Base-by-base conservation (phyloP, 345 rosid species). In the Euphorbia tirucalli region DNA sequence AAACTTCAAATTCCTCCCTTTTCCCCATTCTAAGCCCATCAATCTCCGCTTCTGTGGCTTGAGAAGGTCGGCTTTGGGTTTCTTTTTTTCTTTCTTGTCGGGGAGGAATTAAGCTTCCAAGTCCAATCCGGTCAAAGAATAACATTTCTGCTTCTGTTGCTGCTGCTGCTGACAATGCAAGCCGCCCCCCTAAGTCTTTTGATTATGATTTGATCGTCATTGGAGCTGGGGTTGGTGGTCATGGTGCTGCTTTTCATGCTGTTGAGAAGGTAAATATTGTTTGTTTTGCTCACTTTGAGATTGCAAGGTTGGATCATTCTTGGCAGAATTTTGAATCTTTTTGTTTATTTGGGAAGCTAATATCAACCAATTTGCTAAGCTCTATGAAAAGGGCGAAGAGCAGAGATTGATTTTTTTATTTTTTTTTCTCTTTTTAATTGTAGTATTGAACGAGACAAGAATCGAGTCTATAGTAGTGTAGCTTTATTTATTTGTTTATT, bases 191-290 rank as follows among this genome's bases (percentile, higher is more conserved):
- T 0, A 84, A 85, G 81, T 84, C 92, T 28, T 95, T 92, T 61
- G 96, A 95, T 75, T 95, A 95, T 74, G 99, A 92, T 80, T 78
- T 95, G 84, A 72, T 92, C 79, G 92, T 95, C 61, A 87, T 92
- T 22, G 99, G 99, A 35, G 98, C 99, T 49, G 99, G 98, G 60
- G 99, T 95, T 22, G 98, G 99, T 16, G 99, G 98, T 4, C 99
- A 92, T 55, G 98, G 99, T 41, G 97, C 99, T 67, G 99, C 97
- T 1, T 87, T 96, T 48, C 98, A 96, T 65, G 97, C 99, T 62
- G 97, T 93, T 22, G 99, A 91, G 80, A 95, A 90, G 94, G 98
- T 89, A 44, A 52, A 13, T 46, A 24, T n/a, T 0, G 4, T 21
- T 11, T 18, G 15, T 7, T n/a, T 52, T n/a, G 13, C 18, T 18